Base-by-base conservation (phyloP, 176 grass and related monocot species). In the Neostapfia colusana region DNA sequence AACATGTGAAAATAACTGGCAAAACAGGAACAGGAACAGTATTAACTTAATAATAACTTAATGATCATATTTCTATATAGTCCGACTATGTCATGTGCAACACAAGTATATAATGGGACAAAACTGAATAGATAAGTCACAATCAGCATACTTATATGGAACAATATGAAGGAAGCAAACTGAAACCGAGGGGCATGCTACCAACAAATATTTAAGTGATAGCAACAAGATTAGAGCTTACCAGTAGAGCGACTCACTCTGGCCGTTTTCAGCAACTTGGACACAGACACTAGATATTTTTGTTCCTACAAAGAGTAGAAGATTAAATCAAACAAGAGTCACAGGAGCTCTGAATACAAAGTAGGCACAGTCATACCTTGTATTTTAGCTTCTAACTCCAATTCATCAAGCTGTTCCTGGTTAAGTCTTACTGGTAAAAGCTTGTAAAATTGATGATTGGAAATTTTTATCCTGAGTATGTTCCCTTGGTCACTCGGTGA, bases 331-430 rank as follows among this genome's bases (percentile, higher is more conserved):
- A 45, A 66, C 46, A 49, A 31, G 23, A 78, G 70, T 35, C 63
- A 26, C 14, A 49, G 60, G 21, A 51, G 36, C 49, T 69, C 39
- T 21, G 59, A 11, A 69, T 42, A 53, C 67, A 59, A 48, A 48
- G 54, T 65, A 58, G 69, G 51, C 35, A 70, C 11, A 62, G 39
- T 77, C 74, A 72, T 70, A 99, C 96, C 92, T 95, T 99, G 92
- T 80, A 87, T 92, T 67, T 88, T 84, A 37, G 90, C 87, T 86
- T 99, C 92, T 46, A 93, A 76, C 87, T 95, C 96, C 70, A 99
- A 72, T 74, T 99, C 96, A 85, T 92, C 90, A 75, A 95, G 88
- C 36, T 95, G 92, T 49, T 95, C 90, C 73, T 89, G 85, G 56
- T 86, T 86, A 72, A 99, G 82, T 74, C 85, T 72, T 51, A 93